Percentiles rank a stretch among this genome's conserved stretches.
Conservation (phyloP, 2,329 filamentous ascomycete species). For the Fusarium oligoseptatum region DNA sequence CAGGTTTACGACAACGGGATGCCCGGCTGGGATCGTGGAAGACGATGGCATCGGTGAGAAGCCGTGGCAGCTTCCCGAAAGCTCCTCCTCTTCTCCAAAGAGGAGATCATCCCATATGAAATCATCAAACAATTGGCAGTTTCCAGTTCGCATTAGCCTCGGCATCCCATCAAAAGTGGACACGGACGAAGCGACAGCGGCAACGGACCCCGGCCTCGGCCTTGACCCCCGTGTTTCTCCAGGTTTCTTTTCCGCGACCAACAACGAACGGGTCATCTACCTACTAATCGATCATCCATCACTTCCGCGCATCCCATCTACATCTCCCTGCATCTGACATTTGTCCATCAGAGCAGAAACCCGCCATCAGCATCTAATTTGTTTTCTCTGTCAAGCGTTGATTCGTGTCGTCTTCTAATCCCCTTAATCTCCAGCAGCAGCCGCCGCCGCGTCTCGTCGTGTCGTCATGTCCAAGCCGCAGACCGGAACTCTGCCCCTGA, state of each 20-base stretch:
- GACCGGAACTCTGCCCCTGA: conserved; percentile 74
- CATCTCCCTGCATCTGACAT: conserved; percentile 43
- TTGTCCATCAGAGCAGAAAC: conserved; percentile 44
- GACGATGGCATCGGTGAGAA: conserved; percentile 30
- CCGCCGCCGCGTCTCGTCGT: conserved; percentile 10
- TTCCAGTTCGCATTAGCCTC: conserved; percentile 38
- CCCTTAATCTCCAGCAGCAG: conserved; percentile 5
- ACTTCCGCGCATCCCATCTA: conserved; percentile 12
- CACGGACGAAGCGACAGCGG: conserved; percentile 9
- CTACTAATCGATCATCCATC: conserved; percentile 13
- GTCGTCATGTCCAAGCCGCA: conserved; percentile 56
- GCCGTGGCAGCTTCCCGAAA: conserved; percentile 22
- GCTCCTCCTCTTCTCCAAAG: conserved; percentile 22
- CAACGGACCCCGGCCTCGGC: conserved; percentile 43
- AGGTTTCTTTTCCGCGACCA: conserved; percentile 40
- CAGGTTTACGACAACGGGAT: background rate
- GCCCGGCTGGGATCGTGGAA: conserved; percentile 11
- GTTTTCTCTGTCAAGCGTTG: conserved; percentile 20
- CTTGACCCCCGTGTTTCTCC: conserved; percentile 46
- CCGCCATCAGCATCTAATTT: conserved; percentile 9
- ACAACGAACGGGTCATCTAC: conserved; percentile 25
- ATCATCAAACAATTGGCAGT: conserved; percentile 7
- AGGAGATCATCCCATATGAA: conserved; percentile 16
- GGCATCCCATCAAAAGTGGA: conserved; percentile 40
- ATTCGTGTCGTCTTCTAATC: conserved; percentile 2